phyloP scores from a whole-genome alignment of 148 eudicot genomes.

The Chenopodium quinoa region DNA sequence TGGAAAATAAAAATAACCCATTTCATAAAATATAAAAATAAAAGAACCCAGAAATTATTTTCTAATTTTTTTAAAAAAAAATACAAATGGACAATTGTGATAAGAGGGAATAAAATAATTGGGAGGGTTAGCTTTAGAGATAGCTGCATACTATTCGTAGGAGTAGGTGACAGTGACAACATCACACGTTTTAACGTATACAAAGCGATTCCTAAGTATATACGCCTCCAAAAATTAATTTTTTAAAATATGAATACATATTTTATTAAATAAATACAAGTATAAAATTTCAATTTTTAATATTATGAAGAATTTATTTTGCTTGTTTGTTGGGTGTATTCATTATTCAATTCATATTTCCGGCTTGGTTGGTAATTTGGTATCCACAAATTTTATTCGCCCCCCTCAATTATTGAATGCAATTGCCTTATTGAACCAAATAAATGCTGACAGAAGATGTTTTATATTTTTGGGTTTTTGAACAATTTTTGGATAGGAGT shows the following conservation, averaged over 20 bases:
- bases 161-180: conserved; percentile 49
- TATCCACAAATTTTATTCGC: conserved; percentile 26
- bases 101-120: conserved; percentile 45
- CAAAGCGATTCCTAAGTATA: conserved; percentile 33
- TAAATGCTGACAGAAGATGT: conserved; percentile 28
- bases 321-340: conserved; percentile 29
- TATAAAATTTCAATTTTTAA: too few species aligned
- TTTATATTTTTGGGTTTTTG: conserved; percentile 16
- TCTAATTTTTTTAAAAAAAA: neutral
- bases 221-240: conserved; percentile 27
- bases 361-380: conserved; percentile 28
- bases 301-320: conserved; percentile 8
- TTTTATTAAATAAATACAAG: neutral
- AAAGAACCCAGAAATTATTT: neutral
- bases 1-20: neutral
- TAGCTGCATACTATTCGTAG: conserved; percentile 39
- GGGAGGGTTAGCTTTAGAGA: conserved; percentile 28
- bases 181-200: conserved; percentile 39
- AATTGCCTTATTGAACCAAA: conserved; percentile 26
- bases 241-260: neutral
- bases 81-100: conserved; percentile 29
- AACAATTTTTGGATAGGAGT: neutral
- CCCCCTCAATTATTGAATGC: conserved; percentile 23
- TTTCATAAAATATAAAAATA: neutral
- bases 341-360: conserved; percentile 16